Evolutionary conservation across 306 rosid genomes (phyloP), one percentile per base, ranked within the genome.

Genomic region (Phaseolus lunatus): DNA sequence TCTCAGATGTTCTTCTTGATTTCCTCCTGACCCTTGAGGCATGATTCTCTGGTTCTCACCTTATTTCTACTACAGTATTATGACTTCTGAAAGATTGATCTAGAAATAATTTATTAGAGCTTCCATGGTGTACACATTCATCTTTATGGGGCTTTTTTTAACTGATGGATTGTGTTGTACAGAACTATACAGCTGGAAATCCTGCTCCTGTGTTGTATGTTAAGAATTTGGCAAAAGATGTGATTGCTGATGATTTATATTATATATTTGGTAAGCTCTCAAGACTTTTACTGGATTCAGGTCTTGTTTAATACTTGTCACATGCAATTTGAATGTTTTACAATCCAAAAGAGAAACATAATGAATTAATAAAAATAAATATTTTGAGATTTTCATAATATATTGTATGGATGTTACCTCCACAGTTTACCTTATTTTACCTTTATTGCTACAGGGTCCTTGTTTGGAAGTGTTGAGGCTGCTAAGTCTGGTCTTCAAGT

Each of bases 151-250:
- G 49, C 35, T 66, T 61, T 48, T 64, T 67, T 73, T 62, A 82
- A 52, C 75, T 81, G 78, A 49, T 81, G 83, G 72, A 37, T 82
- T 87, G 70, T 88, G 83, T 80, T 87, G 67, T 87, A 88, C 93
- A 94, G 97, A 92, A 87, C 88, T 95, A 95, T 74, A 65, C 92
- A 24, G 77, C 97, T 37, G 98, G 98, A 79, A 89, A 84, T 80
- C 96, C 97, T 65, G 85, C 97, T 66, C 76, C 92, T 19, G 93
- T 92, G 70, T 89, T 95, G 88, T 95, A 95, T 82, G 80, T 95
- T 39, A 95, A 95, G 91, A 95, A 95, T 91, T 85, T 95, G 88
- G 96, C 97, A 16, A 95, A 95, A 87, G 98, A 92, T 71, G 92
- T 92, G 73, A 63, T 85, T 77, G 73, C 75, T 57, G 93, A 92